A percentile compares a stretch with the other conserved stretches of the same genome.
These are phyloP conservation scores for Closterium sp. DNA, from an alignment of 139 green algal genomes.

Conservation along the genomic window DNA sequence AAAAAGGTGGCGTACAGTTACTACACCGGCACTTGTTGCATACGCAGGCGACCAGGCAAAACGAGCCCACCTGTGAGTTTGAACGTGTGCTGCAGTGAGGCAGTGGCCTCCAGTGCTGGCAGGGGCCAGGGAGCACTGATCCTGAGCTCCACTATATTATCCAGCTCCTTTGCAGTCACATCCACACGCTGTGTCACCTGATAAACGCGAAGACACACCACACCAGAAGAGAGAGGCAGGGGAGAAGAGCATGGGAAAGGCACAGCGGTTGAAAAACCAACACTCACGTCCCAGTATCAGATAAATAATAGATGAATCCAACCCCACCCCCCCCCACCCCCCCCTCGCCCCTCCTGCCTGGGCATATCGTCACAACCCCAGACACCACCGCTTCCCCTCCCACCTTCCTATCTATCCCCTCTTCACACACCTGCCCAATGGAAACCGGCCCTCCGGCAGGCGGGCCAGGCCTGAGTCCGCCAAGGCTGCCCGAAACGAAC, in stretches of 20 bases:
- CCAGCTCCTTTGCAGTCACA: conserved; percentile 23
- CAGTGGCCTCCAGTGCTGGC: conserved; percentile 29
- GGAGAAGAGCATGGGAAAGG: not conserved
- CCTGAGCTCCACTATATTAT: conserved; percentile 39
- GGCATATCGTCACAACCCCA: not conserved
- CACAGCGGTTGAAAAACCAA: not conserved
- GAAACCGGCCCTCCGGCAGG: conserved; percentile 25
- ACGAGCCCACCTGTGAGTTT: not conserved
- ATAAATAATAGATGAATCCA: not conserved
- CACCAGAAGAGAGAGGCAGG: not conserved
- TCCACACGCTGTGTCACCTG: conserved; percentile 45
- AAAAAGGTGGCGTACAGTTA: no score
- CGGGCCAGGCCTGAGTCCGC: conserved; percentile 31
- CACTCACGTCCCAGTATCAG: not conserved
- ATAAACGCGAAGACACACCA: not conserved
- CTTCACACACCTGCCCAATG: conserved; percentile 29
- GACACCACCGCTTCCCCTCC: not conserved
- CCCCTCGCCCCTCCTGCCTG: not conserved
- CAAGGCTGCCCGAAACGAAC: conserved; percentile 41
- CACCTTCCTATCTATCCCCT: not conserved
- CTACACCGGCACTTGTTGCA: no score
- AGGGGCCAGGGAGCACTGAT: conserved; percentile 32
- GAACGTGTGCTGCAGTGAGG: conserved; percentile 35
- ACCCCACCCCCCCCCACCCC: no score
- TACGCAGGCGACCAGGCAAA: not conserved